These are phyloP conservation scores for Skeletonema marinoi DNA, from an alignment of 108 stramenopile genomes.

Conservation along the genomic window DNA sequence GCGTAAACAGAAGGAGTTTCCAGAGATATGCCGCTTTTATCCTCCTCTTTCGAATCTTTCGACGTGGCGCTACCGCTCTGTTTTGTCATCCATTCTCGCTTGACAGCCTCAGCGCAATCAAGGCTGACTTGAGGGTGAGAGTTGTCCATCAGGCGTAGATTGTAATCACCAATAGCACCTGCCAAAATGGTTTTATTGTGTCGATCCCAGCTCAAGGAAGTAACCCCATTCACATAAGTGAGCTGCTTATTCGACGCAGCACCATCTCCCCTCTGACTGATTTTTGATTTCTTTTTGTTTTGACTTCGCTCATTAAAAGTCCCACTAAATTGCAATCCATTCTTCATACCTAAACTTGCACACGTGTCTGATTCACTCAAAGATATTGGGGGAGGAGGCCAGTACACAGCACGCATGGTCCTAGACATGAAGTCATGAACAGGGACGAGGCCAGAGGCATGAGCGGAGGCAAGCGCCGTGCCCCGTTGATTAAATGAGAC, in stretches of 20 bases:
- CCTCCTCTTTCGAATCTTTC: background rate
- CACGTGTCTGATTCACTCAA: background rate
- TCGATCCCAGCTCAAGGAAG: constrained; percentile 69
- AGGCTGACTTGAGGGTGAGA: constrained; percentile 55
- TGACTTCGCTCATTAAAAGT: background rate
- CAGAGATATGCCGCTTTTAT: background rate
- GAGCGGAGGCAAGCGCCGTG: constrained; percentile 68
- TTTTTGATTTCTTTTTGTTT: background rate
- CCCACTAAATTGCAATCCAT: background rate
- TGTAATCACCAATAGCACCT: constrained; percentile 54
- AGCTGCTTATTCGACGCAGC: background rate
- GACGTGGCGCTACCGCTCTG: background rate
- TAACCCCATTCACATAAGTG: constrained; percentile 52
- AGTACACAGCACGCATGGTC: constrained; percentile 64
- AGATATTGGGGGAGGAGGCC: constrained; percentile 15
- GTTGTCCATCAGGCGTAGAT: constrained; percentile 67
- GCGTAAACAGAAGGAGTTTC: background rate
- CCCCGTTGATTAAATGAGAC: constrained; percentile 77
- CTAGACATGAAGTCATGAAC: constrained; percentile 64
- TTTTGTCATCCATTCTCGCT: background rate
- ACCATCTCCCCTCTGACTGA: background rate
- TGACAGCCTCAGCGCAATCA: constrained; percentile 16
- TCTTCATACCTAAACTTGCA: background rate
- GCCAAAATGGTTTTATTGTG: constrained; percentile 58
- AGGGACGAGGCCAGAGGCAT: constrained; percentile 68